A percentile compares a stretch with the other conserved stretches of the same genome.
phyloP scores from a whole-genome alignment of 2,329 filamentous ascomycete genomes.

The Aspergillus versicolor region DNA sequence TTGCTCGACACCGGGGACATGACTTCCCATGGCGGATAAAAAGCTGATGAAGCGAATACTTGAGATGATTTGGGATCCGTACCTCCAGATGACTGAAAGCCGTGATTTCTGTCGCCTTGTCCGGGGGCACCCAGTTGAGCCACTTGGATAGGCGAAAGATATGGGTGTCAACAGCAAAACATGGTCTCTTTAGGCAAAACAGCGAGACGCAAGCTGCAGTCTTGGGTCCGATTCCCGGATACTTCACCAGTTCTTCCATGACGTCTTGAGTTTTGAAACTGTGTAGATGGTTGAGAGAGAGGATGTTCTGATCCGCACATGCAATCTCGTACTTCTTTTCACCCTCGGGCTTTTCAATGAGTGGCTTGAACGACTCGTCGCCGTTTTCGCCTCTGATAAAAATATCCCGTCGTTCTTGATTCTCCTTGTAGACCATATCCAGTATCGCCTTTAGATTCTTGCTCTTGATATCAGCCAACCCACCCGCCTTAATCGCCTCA shows the following conservation, averaged over 20 bases:
- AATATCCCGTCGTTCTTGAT: constrained; percentile 55
- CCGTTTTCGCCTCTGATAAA: constrained; percentile 50
- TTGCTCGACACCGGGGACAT: constrained; percentile 60
- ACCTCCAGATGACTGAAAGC: constrained; percentile 62
- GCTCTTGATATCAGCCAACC: constrained; percentile 69
- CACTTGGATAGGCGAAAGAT: constrained; percentile 64
- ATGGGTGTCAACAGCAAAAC: constrained; percentile 66
- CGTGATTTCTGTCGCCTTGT: constrained; percentile 45
- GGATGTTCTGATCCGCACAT: constrained; percentile 56
- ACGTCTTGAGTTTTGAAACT: constrained; percentile 55
- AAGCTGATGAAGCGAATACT: constrained; percentile 63
- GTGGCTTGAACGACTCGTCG: constrained; percentile 21
- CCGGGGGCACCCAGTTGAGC: constrained; percentile 60
- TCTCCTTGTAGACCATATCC: constrained; percentile 69
- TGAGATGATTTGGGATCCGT: constrained; percentile 60
- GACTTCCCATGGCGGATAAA: constrained; percentile 63
- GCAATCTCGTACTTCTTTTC: constrained; percentile 60
- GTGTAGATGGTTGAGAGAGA: constrained; percentile 65
- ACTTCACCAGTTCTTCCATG: constrained; percentile 57
- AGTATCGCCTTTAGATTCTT: constrained; percentile 72
- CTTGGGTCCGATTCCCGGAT: constrained; percentile 65
- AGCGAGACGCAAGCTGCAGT: constrained; percentile 65
- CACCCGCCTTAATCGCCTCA: constrained; percentile 68
- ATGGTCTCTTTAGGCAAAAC: constrained; percentile 63
- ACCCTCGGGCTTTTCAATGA: constrained; percentile 40